Percentiles rank a stretch among this genome's conserved stretches.
These are phyloP conservation scores for Eimeria acervulina DNA, from an alignment of 169 alveolate genomes.

Conservation along the genomic window DNA sequence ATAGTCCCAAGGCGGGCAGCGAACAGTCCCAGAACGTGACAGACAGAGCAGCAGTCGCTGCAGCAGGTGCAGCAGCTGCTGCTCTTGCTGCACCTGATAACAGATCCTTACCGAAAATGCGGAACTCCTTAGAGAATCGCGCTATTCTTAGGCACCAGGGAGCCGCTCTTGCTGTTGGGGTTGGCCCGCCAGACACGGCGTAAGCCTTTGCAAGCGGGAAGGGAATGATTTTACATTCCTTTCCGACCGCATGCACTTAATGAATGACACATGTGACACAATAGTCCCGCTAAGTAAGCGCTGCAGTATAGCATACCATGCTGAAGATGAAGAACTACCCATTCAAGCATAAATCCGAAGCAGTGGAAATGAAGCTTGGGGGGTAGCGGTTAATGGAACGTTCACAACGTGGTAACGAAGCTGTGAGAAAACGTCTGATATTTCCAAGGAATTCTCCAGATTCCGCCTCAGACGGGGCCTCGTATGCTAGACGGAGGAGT, in stretches of 20 bases:
- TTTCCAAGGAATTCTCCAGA: neutral
- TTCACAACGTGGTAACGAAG: neutral
- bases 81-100: neutral
- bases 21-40: neutral
- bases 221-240: neutral
- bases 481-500: constrained; percentile 3
- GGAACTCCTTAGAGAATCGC: neutral
- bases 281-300: neutral
- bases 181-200: neutral
- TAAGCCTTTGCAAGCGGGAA: neutral
- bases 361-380: constrained; percentile 24
- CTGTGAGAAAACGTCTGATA: neutral
- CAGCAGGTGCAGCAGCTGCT: neutral
- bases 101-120: constrained; percentile 1
- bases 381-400: neutral
- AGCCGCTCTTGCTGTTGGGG: neutral
- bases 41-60: neutral
- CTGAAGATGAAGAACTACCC: constrained; percentile 16
- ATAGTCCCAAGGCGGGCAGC: neutral
- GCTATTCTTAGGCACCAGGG: neutral
- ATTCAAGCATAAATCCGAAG: constrained; percentile 34
- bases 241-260: neutral
- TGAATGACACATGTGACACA: constrained; percentile 32
- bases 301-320: neutral
- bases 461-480: neutral